A percentile compares a stretch with the other conserved stretches of the same genome.
phyloP scores from a whole-genome alignment of 306 rosid species.

The Trifolium repens region DNA sequence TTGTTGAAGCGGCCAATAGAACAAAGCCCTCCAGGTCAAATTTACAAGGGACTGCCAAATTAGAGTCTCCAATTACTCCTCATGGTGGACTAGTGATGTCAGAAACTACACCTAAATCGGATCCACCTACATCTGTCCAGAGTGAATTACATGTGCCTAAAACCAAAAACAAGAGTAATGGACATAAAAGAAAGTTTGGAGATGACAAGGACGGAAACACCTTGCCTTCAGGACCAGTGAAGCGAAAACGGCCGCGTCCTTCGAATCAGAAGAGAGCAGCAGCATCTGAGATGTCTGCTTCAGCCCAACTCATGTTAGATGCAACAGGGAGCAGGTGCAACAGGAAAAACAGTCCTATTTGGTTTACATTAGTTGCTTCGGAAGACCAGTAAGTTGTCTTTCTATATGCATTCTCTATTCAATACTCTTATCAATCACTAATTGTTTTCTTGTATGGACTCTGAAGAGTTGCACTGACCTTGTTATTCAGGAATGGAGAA shows the following conservation, averaged over 20 bases:
- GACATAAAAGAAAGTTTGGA: slow-evolving; percentile 58
- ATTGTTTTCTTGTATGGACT: slow-evolving; percentile 13
- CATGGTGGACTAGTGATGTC: slow-evolving; percentile 51
- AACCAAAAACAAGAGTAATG: slow-evolving; percentile 71
- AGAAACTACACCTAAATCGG: slow-evolving; percentile 57
- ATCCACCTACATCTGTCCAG: slow-evolving; percentile 48
- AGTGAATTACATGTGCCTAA: slow-evolving; percentile 52
- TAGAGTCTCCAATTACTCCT: slow-evolving; percentile 55
- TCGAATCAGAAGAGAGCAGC: slow-evolving; percentile 65
- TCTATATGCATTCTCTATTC: slow-evolving; percentile 16
- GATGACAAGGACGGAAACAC: slow-evolving; percentile 57
- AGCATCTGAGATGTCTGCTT: slow-evolving; percentile 59
- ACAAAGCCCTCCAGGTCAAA: slow-evolving; percentile 81
- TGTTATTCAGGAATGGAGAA: slow-evolving; percentile 83
- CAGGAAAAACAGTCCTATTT: slow-evolving; percentile 72
- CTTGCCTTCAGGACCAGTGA: slow-evolving; percentile 62
- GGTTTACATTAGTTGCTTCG: slow-evolving; percentile 95
- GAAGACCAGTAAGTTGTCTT: slow-evolving; percentile 72
- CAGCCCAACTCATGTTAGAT: slow-evolving; percentile 67
- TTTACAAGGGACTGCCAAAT: slow-evolving; percentile 68
- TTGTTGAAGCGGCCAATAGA: slow-evolving; percentile 96
- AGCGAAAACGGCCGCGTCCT: slow-evolving; percentile 66
- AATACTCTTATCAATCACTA: neutral
- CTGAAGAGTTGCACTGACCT: slow-evolving; percentile 30
- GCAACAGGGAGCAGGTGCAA: slow-evolving; percentile 52